Evolutionary conservation across 495 filamentous ascomycete species (phyloP), one percentile per base, ranked within the genome.

Genomic region (Xylaria castorea): DNA sequence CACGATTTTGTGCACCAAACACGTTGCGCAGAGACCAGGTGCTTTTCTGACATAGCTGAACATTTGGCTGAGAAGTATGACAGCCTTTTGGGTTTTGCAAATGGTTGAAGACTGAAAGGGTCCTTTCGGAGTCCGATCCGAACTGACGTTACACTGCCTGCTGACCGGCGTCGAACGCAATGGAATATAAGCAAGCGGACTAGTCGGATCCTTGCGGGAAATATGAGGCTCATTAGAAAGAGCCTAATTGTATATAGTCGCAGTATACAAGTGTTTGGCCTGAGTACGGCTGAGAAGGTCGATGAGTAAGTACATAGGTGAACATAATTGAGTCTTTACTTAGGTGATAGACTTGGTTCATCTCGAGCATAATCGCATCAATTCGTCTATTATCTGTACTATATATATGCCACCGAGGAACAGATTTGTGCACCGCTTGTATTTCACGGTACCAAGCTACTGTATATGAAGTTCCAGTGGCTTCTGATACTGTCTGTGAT

Each of bases 91-190:
- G 20, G 8, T 12, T 51, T 32, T 18, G n/a, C n/a, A 38, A 25
- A 60, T 60, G 11, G 51, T 60, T 8, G 34, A 60, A 16, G 48
- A 16, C 30, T 12, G 34, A 46, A 22, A 16, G 34, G 9, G 20
- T 32, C 46, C 61, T 65, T 62, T 71, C 69, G 69, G 69, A 71
- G 60, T 65, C 60, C 69, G 60, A 42, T 71, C 69, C 61, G 61
- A 46, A 46, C 22, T 51, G 46, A n/a, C 22, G 60, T 65, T 64
- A 65, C 61, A 64, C 69, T 55, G 61, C 34, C 32, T 42, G 57
- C 38, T 64, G 44, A 38, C 69, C 30, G 50, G 38, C 34, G 18
- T 57, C 1, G 18, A 22, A 22, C 55, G 25, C 3, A 36, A 38
- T 27, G 27, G 8, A 34, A 51, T 27, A 66, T 5, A 50, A 66